Conservation (phyloP, 169 alveolate species). For the Babesia ovata region DNA sequence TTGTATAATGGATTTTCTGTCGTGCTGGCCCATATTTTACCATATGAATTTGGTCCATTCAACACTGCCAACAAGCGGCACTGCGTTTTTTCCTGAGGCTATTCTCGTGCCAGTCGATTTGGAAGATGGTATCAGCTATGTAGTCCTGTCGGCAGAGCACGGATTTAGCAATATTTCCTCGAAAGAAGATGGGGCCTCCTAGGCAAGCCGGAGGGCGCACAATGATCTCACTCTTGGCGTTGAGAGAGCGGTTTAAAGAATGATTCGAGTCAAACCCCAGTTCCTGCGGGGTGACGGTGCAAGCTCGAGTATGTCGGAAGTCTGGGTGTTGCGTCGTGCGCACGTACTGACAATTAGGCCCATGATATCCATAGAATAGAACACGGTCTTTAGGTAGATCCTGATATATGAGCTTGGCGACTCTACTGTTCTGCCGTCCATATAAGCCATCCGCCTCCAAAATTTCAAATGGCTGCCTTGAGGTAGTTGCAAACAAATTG, state of each 20-base stretch:
- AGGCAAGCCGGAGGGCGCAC: slow-evolving; percentile 49
- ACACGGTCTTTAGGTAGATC: slow-evolving; percentile 7
- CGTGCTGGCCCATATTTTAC: background rate
- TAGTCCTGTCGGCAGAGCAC: slow-evolving; percentile 27
- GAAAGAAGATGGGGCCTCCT: slow-evolving; percentile 55
- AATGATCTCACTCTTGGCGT: slow-evolving; percentile 50
- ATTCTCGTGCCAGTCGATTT: slow-evolving; percentile 49
- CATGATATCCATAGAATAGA: slow-evolving; percentile 52
- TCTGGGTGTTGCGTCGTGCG: slow-evolving; percentile 1
- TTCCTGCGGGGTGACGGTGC: slow-evolving; percentile 30
- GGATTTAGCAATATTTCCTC: slow-evolving; percentile 53
- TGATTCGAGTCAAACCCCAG: slow-evolving; percentile 53
- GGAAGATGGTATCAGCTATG: slow-evolving; percentile 55
- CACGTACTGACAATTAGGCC: background rate
- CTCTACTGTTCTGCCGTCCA: background rate
- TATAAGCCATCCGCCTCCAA: background rate
- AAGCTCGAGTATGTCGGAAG: slow-evolving; percentile 1
- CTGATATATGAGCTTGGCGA: background rate
- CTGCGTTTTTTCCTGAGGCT: slow-evolving; percentile 13
- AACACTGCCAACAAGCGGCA: slow-evolving; percentile 7
- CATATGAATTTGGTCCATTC: background rate
- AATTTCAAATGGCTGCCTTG: background rate
- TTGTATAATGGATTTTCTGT: too few species aligned
- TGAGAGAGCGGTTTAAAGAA: slow-evolving; percentile 47
- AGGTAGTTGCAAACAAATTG: background rate